phyloP scores from a whole-genome alignment of 345 rosid genomes.

The Gossypium arboreum region DNA sequence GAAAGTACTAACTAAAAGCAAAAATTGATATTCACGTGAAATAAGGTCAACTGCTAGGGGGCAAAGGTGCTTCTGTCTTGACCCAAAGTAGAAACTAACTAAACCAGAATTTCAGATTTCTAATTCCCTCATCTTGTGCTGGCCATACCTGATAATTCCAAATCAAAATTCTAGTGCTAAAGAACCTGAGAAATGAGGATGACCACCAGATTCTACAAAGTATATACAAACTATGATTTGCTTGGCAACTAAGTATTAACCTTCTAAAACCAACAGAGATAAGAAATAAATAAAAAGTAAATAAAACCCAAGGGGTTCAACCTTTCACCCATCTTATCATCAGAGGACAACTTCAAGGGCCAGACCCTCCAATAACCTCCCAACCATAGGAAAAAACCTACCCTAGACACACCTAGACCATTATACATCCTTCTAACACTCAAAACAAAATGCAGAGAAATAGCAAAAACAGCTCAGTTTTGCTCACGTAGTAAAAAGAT shows the following conservation, averaged over 20 bases:
- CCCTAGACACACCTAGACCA: neutral
- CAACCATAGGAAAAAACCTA: neutral
- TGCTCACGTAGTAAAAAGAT: neutral
- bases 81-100: neutral
- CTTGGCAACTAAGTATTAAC: neutral
- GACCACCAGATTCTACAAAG: neutral
- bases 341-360: neutral
- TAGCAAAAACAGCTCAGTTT: neutral
- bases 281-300: neutral
- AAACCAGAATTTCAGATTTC: constrained; percentile 8
- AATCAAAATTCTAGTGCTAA: neutral
- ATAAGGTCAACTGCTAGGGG: neutral
- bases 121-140: neutral
- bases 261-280: neutral
- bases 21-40: constrained; percentile 7
- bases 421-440: neutral
- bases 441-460: neutral
- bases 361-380: neutral
- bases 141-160: neutral
- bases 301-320: neutral
- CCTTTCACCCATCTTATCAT: neutral
- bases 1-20: constrained; percentile 3
- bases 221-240: neutral
- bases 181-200: neutral
- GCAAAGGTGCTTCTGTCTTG: constrained; percentile 1